Percentiles rank a stretch among this genome's conserved stretches.
These are phyloP conservation scores for Colletotrichum viniferum DNA, from an alignment of 2,329 filamentous ascomycete species.

Conservation along the genomic window DNA sequence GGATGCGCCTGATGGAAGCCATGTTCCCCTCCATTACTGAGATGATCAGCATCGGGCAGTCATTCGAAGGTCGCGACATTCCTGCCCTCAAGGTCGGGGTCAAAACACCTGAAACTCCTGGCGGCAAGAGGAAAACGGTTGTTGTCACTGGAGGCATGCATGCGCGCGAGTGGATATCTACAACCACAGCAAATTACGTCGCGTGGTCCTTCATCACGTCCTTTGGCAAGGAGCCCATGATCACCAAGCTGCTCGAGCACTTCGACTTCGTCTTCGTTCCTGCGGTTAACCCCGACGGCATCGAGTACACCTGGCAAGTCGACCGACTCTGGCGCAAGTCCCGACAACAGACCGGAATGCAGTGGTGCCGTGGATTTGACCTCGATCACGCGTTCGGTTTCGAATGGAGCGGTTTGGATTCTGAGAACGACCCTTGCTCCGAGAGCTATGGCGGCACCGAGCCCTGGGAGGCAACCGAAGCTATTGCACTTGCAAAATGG, in stretches of 20 bases:
- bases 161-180: conserved; percentile 95
- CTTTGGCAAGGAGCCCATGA: conserved; percentile 73
- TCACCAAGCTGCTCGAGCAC: conserved; percentile 79
- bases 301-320: conserved; percentile 89
- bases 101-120: conserved; percentile 42
- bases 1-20: conserved; percentile 88
- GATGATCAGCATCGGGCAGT: conserved; percentile 78
- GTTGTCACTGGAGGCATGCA: conserved; percentile 87
- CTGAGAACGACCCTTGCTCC: conserved; percentile 80
- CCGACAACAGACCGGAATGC: conserved; percentile 78
- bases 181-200: conserved; percentile 87
- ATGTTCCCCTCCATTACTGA: conserved; percentile 86
- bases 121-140: conserved; percentile 70
- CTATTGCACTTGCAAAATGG: conserved; percentile 78
- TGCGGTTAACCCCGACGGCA: conserved; percentile 90
- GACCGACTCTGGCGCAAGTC: conserved; percentile 97
- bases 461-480: conserved; percentile 84
- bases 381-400: conserved; percentile 87
- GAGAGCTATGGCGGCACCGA: conserved; percentile 85
- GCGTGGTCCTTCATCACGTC: conserved; percentile 87
- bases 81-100: conserved; percentile 77
- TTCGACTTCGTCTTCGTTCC: conserved; percentile 92
- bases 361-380: conserved; percentile 87
- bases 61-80: conserved; percentile 87
- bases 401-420: conserved; percentile 69